Percentiles rank a stretch among this genome's conserved stretches.
Conservation (phyloP, 2,329 filamentous ascomycete genomes). For the Grosmannia serpens region DNA sequence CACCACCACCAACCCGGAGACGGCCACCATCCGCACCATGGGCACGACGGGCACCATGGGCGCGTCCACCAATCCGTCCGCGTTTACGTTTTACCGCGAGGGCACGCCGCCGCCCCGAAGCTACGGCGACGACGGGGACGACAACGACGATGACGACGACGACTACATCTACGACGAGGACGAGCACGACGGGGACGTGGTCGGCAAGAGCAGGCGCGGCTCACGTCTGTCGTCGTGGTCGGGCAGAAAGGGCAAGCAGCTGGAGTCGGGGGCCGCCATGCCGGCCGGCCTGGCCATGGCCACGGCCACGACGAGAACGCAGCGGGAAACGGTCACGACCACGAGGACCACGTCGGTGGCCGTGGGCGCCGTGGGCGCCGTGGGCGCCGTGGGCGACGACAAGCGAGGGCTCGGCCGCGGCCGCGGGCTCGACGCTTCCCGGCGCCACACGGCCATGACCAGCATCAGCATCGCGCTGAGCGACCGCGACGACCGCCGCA, state of each 20-base stretch:
- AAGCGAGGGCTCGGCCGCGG: no score
- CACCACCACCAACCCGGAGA: slow-evolving; percentile 4
- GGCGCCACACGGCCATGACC: neutral
- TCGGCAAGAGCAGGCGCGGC: neutral
- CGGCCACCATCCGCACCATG: slow-evolving; percentile 7
- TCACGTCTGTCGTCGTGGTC: neutral
- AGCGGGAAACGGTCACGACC: neutral
- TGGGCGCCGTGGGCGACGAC: no score
- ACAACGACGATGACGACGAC: neutral
- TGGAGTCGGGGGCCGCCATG: neutral
- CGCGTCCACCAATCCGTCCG: slow-evolving; percentile 13
- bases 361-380: no score
- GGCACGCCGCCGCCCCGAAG: slow-evolving; percentile 23
- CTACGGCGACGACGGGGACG: slow-evolving; percentile 7
- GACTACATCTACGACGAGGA: neutral
- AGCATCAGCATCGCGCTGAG: neutral
- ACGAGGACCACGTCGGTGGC: neutral
- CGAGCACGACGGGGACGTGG: neutral
- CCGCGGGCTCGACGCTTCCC: neutral
- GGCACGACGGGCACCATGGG: slow-evolving; percentile 1
- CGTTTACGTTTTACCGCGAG: slow-evolving; percentile 30
- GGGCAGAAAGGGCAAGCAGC: neutral
- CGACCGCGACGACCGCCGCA: neutral
- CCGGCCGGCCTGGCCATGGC: no score
- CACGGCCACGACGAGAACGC: neutral